phyloP scores from a whole-genome alignment of 2,329 filamentous ascomycete species.

The Penicillium sclerotiorum region DNA sequence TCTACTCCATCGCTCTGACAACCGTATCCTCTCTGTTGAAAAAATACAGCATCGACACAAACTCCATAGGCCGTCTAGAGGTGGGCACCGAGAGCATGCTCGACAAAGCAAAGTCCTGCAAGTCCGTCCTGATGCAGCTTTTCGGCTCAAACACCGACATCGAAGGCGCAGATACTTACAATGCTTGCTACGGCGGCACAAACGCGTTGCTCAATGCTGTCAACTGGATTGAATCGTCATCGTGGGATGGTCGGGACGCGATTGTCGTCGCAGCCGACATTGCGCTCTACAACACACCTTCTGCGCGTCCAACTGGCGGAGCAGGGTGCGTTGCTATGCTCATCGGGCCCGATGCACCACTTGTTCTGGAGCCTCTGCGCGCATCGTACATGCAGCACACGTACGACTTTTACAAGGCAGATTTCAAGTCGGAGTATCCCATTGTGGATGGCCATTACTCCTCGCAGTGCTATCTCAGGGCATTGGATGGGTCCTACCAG shows the following conservation, averaged over 20 bases:
- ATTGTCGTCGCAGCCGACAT: conserved; percentile 78
- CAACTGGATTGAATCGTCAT: conserved; percentile 62
- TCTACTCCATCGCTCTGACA: conserved; percentile 60
- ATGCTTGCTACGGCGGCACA: conserved; percentile 81
- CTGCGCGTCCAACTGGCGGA: conserved; percentile 74
- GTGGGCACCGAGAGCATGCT: conserved; percentile 79
- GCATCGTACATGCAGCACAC: conserved; percentile 77
- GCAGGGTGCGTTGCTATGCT: conserved; percentile 75
- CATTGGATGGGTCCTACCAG: conserved; percentile 62
- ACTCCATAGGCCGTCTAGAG: conserved; percentile 73
- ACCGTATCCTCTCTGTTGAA: conserved; percentile 67
- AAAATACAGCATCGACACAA: conserved; percentile 69
- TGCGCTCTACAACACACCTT: conserved; percentile 77
- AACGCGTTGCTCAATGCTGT: conserved; percentile 76
- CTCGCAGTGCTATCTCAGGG: conserved; percentile 73
- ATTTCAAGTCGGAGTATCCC: conserved; percentile 79
- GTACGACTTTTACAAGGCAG: conserved; percentile 78
- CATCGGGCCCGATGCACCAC: conserved; percentile 71
- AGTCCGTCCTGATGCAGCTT: conserved; percentile 79
- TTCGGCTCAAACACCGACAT: conserved; percentile 77
- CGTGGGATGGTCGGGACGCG: conserved; percentile 62
- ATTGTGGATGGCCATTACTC: conserved; percentile 80
- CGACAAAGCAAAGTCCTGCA: conserved; percentile 84
- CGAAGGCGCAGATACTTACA: conserved; percentile 76
- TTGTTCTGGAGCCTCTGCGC: conserved; percentile 72